phyloP scores from a whole-genome alignment of 2,329 filamentous ascomycete species.

The Paramyrothecium roridum region DNA sequence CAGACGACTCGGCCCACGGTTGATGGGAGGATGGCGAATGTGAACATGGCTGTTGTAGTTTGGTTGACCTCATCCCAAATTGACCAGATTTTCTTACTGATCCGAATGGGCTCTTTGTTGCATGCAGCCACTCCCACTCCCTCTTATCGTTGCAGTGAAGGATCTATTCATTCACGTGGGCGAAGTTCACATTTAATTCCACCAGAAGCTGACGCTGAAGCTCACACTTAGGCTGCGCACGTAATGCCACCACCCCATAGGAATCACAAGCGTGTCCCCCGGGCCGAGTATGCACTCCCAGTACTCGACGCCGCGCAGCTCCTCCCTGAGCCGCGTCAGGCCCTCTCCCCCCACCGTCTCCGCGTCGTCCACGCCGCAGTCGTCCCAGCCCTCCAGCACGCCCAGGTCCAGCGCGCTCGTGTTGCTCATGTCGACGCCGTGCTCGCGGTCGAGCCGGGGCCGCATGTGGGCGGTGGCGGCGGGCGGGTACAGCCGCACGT shows the following conservation, averaged over 20 bases:
- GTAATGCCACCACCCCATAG: conserved; percentile 98
- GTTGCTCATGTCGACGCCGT: conserved; percentile 87
- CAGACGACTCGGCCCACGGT: conserved; percentile 26
- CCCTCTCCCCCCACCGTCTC: conserved; percentile 14
- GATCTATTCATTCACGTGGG: too few relatives aligned
- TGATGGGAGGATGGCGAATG: conserved; percentile 9
- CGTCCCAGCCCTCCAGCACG: conserved; percentile 60
- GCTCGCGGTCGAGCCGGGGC: conserved; percentile 55
- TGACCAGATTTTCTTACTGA: too few relatives aligned
- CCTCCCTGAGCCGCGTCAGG: conserved; percentile 33
- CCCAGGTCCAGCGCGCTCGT: conserved; percentile 79
- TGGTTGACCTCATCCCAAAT: conserved; percentile 7
- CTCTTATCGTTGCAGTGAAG: too few relatives aligned
- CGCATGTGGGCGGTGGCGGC: conserved; percentile 54
- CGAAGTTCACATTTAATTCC: conserved; percentile 48
- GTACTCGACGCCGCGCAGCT: conserved; percentile 60
- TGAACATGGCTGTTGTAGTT: not conserved
- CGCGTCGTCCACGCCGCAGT: conserved; percentile 15
- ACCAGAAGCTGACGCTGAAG: conserved; percentile 98
- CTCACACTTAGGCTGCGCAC: conserved; percentile 81
- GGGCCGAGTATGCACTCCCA: conserved; percentile 75
- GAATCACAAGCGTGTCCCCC: conserved; percentile 86
- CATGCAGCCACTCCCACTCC: too few relatives aligned
- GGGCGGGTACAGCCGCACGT: conserved; percentile 83
- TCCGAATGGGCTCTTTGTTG: too few relatives aligned